Conservation (phyloP, 2,329 filamentous ascomycete species). For the Botrytis porri region DNA sequence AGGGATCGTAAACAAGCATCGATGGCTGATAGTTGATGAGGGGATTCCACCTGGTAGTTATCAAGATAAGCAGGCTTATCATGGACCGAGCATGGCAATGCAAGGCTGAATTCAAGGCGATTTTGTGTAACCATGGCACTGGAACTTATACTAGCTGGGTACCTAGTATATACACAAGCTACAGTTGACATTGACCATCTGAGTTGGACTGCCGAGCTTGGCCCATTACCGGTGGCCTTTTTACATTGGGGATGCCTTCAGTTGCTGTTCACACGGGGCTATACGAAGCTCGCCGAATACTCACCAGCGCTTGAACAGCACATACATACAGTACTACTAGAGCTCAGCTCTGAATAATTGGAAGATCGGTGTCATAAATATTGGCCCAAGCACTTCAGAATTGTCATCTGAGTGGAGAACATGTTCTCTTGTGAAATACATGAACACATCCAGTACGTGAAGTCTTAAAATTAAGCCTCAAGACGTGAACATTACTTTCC, state of each 20-base stretch:
- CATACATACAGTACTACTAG: not conserved
- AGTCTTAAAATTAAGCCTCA: not conserved
- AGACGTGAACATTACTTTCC: not conserved
- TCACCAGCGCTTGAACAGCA: not conserved
- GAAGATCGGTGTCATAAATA: not conserved
- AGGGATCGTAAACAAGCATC: not conserved
- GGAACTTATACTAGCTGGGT: not conserved
- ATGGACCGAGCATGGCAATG: not conserved
- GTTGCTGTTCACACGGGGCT: not conserved
- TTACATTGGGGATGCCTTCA: not conserved
- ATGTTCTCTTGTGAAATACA: not conserved
- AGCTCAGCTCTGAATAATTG: not conserved
- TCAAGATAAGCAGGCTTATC: not conserved
- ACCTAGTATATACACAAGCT: not conserved
- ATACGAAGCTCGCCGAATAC: not conserved
- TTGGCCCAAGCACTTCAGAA: not conserved
- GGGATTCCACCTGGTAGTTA: not conserved
- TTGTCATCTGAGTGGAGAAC: not conserved
- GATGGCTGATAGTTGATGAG: not conserved
- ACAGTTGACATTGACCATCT: not conserved
- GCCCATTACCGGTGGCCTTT: not conserved
- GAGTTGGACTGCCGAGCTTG: not conserved
- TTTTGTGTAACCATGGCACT: conserved; percentile 5
- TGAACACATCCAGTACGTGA: not conserved
- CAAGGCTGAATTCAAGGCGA: conserved; percentile 6